Percentiles rank a stretch among this genome's conserved stretches.
These are phyloP conservation scores for Vigna unguiculata DNA, from an alignment of 306 rosid genomes.

Conservation along the genomic window DNA sequence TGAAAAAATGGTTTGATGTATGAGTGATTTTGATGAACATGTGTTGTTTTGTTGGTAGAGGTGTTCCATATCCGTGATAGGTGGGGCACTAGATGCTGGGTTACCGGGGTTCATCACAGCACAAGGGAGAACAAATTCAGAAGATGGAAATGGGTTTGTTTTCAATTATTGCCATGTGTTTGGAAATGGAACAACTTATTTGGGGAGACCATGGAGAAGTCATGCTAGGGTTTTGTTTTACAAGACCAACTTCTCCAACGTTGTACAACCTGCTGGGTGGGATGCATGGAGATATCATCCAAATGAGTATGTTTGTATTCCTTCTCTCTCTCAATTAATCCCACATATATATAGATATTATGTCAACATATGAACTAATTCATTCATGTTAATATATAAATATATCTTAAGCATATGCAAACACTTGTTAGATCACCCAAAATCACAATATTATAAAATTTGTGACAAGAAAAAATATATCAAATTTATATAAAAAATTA, in stretches of 20 bases:
- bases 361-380: too few species aligned
- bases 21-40: too few species aligned
- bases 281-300: slow-evolving; percentile 51
- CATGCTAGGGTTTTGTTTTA: slow-evolving; percentile 78
- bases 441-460: too few species aligned
- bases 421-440: too few species aligned
- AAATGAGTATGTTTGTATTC: slow-evolving; percentile 51
- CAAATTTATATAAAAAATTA: too few species aligned
- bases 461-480: too few species aligned
- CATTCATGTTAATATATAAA: too few species aligned
- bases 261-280: slow-evolving; percentile 76
- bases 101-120: slow-evolving; percentile 71
- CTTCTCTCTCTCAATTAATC: neutral
- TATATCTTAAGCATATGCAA: too few species aligned
- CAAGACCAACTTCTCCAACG: slow-evolving; percentile 54
- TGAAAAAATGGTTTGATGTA: neutral
- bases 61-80: slow-evolving; percentile 69
- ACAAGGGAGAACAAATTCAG: slow-evolving; percentile 66
- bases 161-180: slow-evolving; percentile 62
- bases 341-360: too few species aligned
- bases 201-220: slow-evolving; percentile 87
- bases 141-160: slow-evolving; percentile 71
- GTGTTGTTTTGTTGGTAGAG: slow-evolving; percentile 43
- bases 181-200: slow-evolving; percentile 66
- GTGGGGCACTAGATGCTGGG: slow-evolving; percentile 53